Conservation (phyloP, 805 yeast species). For the Candida sithepensis region DNA sequence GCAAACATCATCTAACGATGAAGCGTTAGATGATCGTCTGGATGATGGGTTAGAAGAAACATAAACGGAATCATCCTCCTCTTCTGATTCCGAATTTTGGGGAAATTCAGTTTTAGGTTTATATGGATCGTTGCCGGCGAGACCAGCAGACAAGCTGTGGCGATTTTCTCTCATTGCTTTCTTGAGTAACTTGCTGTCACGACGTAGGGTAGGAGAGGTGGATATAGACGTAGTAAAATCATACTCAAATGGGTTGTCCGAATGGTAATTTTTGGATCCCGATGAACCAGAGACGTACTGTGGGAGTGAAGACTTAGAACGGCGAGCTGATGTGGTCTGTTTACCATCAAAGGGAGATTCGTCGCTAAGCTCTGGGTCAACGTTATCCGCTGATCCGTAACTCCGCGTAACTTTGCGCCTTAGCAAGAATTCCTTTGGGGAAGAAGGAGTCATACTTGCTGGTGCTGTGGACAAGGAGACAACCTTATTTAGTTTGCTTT, state of each 20-base stretch:
- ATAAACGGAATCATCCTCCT: slow-evolving; percentile 25
- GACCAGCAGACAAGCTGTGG: not conserved
- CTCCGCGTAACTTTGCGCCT: not conserved
- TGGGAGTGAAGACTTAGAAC: no score
- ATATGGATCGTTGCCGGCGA: not conserved
- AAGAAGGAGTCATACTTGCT: not conserved
- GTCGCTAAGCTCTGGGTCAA: not conserved
- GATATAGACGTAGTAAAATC: not conserved
- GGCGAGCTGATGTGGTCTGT: no score
- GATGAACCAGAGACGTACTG: no score
- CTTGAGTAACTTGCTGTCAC: not conserved
- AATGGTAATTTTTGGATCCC: not conserved
- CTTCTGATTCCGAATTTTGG: slow-evolving; percentile 9
- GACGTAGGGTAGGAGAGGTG: not conserved
- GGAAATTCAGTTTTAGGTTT: not conserved
- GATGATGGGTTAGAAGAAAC: slow-evolving; percentile 59
- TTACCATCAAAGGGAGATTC: not conserved
- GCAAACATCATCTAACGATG: slow-evolving; percentile 90
- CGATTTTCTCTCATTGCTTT: not conserved
- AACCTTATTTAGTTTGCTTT: slow-evolving; percentile 1
- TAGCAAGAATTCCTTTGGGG: not conserved
- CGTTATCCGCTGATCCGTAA: not conserved
- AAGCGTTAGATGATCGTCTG: slow-evolving; percentile 56
- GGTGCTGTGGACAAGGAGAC: not conserved
- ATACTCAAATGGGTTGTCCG: slow-evolving; percentile 5